phyloP scores from a whole-genome alignment of 139 green algal species.

The Chlorella sp. region DNA sequence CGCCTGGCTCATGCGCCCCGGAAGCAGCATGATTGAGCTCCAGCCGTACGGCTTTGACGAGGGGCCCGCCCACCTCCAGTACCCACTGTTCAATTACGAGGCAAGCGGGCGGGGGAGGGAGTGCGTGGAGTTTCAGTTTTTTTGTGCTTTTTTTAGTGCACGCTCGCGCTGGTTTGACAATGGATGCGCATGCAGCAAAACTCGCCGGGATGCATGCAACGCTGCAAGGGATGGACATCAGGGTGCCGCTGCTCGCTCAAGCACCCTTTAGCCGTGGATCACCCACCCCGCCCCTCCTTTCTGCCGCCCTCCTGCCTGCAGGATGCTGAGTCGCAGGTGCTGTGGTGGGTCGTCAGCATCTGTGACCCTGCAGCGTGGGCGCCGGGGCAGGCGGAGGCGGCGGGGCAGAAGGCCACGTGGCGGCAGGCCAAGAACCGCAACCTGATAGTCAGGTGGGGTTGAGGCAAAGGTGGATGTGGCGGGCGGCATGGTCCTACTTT shows the following conservation, averaged over 20 bases:
- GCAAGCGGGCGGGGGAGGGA: background rate
- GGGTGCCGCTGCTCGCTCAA: too few species aligned
- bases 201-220: too few species aligned
- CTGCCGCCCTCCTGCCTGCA: background rate
- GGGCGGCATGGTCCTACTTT: background rate
- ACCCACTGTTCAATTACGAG: background rate
- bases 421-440: constrained; percentile 1
- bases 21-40: constrained; percentile 18
- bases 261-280: too few species aligned
- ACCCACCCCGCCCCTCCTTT: too few species aligned
- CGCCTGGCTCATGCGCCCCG: constrained; percentile 25
- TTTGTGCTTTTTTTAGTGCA: too few species aligned
- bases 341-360: background rate
- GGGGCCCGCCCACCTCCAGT: background rate
- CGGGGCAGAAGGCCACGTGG: background rate
- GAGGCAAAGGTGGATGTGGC: too few species aligned
- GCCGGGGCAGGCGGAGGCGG: background rate
- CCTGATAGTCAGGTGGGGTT: background rate
- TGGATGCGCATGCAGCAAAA: too few species aligned
- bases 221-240: background rate
- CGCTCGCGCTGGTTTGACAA: too few species aligned
- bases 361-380: background rate
- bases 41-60: constrained; percentile 13
- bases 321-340: background rate
- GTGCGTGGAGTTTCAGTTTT: too few species aligned